Evolutionary conservation across 1,284 basidiomycete species (phyloP).

Genomic region (Trametes versicolor): DNA sequence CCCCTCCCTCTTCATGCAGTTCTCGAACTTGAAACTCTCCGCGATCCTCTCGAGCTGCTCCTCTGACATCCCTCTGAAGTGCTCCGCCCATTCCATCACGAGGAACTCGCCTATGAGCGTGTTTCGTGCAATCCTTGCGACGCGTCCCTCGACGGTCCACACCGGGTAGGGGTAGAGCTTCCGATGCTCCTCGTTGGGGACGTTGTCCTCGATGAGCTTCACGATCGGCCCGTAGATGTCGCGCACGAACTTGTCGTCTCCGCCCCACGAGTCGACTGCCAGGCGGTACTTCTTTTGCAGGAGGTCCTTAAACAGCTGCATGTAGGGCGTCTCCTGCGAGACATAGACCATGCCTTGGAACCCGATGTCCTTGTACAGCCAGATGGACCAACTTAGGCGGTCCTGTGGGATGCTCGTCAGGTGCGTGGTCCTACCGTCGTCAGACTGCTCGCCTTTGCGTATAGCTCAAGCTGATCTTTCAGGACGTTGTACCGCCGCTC

Average conservation of each 20-base stretch:
- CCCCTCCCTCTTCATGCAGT: slow-evolving; percentile 59
- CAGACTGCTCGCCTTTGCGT: slow-evolving; percentile 59
- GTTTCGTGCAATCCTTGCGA: slow-evolving; percentile 63
- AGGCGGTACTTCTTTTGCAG: slow-evolving; percentile 70
- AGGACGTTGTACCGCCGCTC: slow-evolving; percentile 68
- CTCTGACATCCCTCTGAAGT: slow-evolving; percentile 63
- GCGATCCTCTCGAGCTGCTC: slow-evolving; percentile 69
- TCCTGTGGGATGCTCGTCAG: slow-evolving; percentile 53
- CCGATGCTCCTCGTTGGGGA: slow-evolving; percentile 50
- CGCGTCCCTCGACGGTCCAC: slow-evolving; percentile 57
- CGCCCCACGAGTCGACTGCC: slow-evolving; percentile 74
- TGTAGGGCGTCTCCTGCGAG: slow-evolving; percentile 74
- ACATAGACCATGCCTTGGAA: slow-evolving; percentile 87
- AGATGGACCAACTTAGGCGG: slow-evolving; percentile 81
- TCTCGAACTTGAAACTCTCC: slow-evolving; percentile 68
- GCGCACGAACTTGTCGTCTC: slow-evolving; percentile 62
- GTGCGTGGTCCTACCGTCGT: slow-evolving; percentile 2
- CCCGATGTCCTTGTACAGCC: slow-evolving; percentile 89
- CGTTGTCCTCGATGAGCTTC: slow-evolving; percentile 58
- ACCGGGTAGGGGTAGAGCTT: slow-evolving; percentile 60
- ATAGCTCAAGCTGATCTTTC: slow-evolving; percentile 78
- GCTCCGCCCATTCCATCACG: slow-evolving; percentile 70
- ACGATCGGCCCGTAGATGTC: slow-evolving; percentile 67
- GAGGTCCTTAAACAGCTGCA: slow-evolving; percentile 69
- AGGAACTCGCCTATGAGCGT: slow-evolving; percentile 74